Evolutionary conservation across 345 rosid species (phyloP).

Genomic region (Salix arbutifolia): DNA sequence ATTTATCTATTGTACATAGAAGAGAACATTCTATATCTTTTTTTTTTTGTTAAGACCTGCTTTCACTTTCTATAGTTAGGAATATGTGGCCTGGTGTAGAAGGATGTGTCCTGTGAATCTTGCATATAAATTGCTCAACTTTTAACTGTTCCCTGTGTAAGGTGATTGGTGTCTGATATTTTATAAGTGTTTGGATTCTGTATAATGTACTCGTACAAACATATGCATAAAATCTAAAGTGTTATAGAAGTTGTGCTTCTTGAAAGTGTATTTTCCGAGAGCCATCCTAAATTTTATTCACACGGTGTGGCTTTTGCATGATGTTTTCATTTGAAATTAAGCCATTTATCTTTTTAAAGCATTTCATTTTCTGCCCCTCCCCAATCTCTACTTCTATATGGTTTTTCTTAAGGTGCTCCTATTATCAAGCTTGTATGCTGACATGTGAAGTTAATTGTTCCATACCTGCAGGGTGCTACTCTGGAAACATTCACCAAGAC

Average conservation of each 20-base stretch:
- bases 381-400: not conserved
- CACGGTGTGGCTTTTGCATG: not conserved
- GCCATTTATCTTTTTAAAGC: not conserved
- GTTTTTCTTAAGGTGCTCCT: not conserved
- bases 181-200: not conserved
- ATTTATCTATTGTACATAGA: not conserved
- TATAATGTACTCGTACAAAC: not conserved
- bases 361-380: not conserved
- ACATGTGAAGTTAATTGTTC: conserved; percentile 1
- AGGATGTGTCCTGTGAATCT: not conserved
- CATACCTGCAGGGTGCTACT: conserved; percentile 49
- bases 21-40: not conserved
- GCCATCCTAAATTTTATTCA: not conserved
- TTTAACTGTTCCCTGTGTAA: not conserved
- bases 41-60: not conserved
- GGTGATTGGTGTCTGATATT: not conserved
- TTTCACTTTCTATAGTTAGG: not conserved
- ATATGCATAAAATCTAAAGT: not conserved
- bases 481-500: conserved; percentile 32
- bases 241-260: not conserved
- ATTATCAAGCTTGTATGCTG: conserved; percentile 1
- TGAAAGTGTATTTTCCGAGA: not conserved
- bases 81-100: not conserved
- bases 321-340: not conserved
- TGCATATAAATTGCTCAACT: not conserved